Base-by-base conservation (phyloP, 305 asterid genomes). In the Caryopteris hybrid region DNA sequence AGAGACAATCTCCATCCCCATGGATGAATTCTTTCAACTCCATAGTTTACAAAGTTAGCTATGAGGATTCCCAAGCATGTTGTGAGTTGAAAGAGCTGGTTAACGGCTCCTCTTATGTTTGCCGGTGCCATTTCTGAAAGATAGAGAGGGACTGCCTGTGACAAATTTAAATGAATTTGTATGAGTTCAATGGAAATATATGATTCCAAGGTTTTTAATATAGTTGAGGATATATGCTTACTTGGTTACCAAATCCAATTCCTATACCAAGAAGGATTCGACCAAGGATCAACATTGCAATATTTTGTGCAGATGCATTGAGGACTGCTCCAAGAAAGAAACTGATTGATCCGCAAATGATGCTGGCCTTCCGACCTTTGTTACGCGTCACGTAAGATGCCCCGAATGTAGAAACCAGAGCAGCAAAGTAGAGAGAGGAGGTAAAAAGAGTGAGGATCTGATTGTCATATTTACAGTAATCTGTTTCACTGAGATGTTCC, bases 61-160 rank as follows among this genome's bases (percentile, higher is more conserved):
- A 68, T 29, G 50, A 68, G 64, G 59, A 68, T 55, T 9, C 73
- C 73, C 22, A 68, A 46, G 31, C 73, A 68, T 0, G 73, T 68
- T 0, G 73, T 68, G 13, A 68, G 66, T n/a, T 68, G 73, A 42
- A 68, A 68, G 39, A 68, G 73, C 73, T 88, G 95, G 81, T 88
- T 90, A 1, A 88, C 67, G 4, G 88, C 89, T 46, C 97, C 97
- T 23, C 97, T 73, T 61, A 87, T 63, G 25, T 86, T 88, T 6
- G 95, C 86, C 0, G 97, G 97, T 10, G 97, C 91, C 93, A 90
- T 90, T 75, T 90, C 97, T 3, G 97, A 90, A 8, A 90, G 90
- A 67, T 90, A 90, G 31, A 90, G 47, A 8, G 97, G 97, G 17
- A 68, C 73, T 29, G 73, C 73, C 73, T 68, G 66, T 8, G 17